These are phyloP conservation scores for Candida tammaniensis DNA, from an alignment of 805 yeast species.

Conservation along the genomic window DNA sequence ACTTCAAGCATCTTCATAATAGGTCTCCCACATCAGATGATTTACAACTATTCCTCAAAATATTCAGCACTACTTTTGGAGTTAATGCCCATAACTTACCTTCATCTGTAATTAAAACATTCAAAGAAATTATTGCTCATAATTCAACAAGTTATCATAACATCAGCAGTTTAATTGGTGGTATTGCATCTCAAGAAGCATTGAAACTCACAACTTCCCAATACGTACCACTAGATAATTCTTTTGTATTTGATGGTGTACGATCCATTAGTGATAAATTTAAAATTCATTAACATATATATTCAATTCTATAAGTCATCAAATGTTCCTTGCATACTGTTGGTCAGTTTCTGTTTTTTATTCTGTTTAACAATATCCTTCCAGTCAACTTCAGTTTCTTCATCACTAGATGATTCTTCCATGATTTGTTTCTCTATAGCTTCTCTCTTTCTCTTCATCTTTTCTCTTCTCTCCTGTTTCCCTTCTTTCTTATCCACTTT, in stretches of 20 bases:
- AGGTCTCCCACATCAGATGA: constrained; percentile 20
- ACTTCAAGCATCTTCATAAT: constrained; percentile 16
- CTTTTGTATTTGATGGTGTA: constrained; percentile 72
- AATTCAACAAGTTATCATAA: constrained; percentile 51
- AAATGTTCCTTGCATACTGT: constrained; percentile 55
- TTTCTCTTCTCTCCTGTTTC: constrained; percentile 62
- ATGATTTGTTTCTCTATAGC: constrained; percentile 57
- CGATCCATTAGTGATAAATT: constrained; percentile 45
- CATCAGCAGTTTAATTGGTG: constrained; percentile 72
- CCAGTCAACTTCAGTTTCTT: constrained; percentile 73
- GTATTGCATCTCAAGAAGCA: constrained; percentile 81
- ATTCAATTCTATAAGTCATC: constrained; percentile 47
- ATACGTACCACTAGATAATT: constrained; percentile 73
- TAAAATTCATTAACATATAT: constrained; percentile 18
- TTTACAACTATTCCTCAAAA: constrained; percentile 15
- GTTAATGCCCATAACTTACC: constrained; percentile 12
- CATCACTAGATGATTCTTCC: constrained; percentile 44
- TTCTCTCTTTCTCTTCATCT: constrained; percentile 61
- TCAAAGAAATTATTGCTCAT: constrained; percentile 35
- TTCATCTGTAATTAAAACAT: constrained; percentile 15
- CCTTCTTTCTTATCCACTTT: constrained; percentile 61
- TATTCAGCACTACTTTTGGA: constrained; percentile 15
- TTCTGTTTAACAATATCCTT: constrained; percentile 69
- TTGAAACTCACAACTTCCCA: constrained; percentile 75
- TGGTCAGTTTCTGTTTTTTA: constrained; percentile 52